A percentile compares a stretch with the other conserved stretches of the same genome.
Conservation (phyloP, 495 filamentous ascomycete species). For the Aspergillus bertholletiae region DNA sequence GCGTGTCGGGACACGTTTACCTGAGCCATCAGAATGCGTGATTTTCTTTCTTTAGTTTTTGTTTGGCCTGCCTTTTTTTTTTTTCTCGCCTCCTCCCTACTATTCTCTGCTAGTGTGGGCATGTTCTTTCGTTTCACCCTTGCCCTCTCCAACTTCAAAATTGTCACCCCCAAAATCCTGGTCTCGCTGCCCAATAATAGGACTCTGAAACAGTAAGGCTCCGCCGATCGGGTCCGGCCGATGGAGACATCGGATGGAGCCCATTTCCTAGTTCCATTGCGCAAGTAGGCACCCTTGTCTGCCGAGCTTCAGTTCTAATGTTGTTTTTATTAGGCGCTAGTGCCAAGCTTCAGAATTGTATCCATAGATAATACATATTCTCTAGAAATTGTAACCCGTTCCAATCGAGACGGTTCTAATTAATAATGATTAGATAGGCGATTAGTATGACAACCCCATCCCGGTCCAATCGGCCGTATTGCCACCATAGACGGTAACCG, state of each 20-base stretch:
- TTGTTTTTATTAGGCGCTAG: not conserved
- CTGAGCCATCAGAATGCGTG: conserved; percentile 4
- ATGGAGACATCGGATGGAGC: conserved; percentile 14
- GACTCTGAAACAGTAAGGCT: conserved; percentile 1
- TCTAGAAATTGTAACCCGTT: not conserved
- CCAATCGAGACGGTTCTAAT: not conserved
- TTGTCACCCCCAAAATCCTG: conserved; percentile 3
- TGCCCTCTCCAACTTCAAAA: conserved; percentile 4
- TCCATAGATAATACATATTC: not conserved
- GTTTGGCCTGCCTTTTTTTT: too few relatives aligned
- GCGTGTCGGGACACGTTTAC: not conserved
- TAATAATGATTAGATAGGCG: not conserved
- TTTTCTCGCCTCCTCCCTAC: not conserved
- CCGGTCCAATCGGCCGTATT: not conserved
- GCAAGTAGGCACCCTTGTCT: not conserved
- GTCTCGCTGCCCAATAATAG: conserved; percentile 2
- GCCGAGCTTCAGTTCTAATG: not conserved
- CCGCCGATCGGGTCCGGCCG: conserved; percentile 17
- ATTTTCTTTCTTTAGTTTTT: too few relatives aligned
- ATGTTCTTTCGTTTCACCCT: not conserved
- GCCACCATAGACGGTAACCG: not conserved
- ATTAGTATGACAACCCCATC: not conserved
- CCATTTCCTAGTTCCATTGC: conserved; percentile 1
- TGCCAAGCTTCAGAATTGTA: not conserved
- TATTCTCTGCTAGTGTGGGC: too few relatives aligned